These are phyloP conservation scores for Claviceps arundinis DNA, from an alignment of 2,329 filamentous ascomycete species.

Conservation along the genomic window DNA sequence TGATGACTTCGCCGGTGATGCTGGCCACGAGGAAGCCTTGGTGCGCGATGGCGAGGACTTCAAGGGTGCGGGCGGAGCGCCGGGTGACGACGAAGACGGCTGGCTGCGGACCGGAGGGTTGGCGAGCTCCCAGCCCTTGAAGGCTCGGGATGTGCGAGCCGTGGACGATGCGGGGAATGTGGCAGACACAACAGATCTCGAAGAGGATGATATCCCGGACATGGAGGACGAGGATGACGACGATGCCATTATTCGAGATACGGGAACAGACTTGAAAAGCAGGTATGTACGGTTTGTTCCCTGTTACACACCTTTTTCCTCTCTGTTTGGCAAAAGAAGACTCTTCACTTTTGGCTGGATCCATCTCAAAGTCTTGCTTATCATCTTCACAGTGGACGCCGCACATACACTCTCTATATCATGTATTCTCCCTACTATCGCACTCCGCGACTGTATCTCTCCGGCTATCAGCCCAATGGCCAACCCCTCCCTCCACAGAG, in stretches of 20 bases:
- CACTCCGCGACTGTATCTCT: slow-evolving; percentile 88
- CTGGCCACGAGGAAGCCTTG: slow-evolving; percentile 73
- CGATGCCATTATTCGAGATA: slow-evolving; percentile 86
- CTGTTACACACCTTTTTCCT: neutral
- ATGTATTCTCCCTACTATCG: slow-evolving; percentile 96
- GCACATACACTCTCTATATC: slow-evolving; percentile 97
- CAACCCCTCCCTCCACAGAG: slow-evolving; percentile 68
- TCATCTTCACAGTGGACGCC: slow-evolving; percentile 49
- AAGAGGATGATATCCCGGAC: slow-evolving; percentile 80
- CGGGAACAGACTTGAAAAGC: slow-evolving; percentile 32
- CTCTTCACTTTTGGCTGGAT: neutral
- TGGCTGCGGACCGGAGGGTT: slow-evolving; percentile 83
- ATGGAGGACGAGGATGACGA: slow-evolving; percentile 98
- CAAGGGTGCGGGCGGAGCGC: slow-evolving; percentile 25
- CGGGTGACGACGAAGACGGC: slow-evolving; percentile 61
- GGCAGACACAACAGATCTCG: slow-evolving; percentile 56
- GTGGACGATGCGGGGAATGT: slow-evolving; percentile 83
- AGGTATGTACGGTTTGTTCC: slow-evolving; percentile 22
- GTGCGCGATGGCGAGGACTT: slow-evolving; percentile 66
- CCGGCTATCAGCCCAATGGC: slow-evolving; percentile 69
- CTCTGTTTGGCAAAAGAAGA: neutral
- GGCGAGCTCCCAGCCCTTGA: slow-evolving; percentile 60
- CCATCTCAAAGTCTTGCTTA: neutral
- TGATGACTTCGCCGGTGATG: slow-evolving; percentile 83
- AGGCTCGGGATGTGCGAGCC: slow-evolving; percentile 69